Percentiles rank a stretch among this genome's conserved stretches.
Evolutionary conservation across 2,329 filamentous ascomycete genomes (phyloP).

Genomic region (Cordyceps militaris): DNA sequence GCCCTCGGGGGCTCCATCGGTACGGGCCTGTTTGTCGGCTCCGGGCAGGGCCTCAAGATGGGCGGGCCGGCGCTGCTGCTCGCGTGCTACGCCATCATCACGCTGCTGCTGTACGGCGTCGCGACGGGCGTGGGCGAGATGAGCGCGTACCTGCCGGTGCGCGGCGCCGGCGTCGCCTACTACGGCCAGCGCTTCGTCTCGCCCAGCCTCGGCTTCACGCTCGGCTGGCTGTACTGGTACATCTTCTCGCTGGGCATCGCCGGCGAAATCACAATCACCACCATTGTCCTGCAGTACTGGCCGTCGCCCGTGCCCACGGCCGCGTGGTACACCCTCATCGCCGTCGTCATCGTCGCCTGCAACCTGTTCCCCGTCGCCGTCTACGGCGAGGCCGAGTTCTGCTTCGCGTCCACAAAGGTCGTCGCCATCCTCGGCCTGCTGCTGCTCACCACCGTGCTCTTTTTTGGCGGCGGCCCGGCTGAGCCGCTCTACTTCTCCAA

Average conservation of each 20-base stretch:
- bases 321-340: constrained; percentile 18
- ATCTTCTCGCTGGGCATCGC: constrained; percentile 14
- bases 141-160: constrained; percentile 21
- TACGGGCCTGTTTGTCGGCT: constrained; percentile 39
- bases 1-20: constrained; percentile 13
- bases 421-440: constrained; percentile 42
- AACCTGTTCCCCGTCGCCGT: constrained; percentile 30
- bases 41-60: constrained; percentile 42
- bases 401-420: constrained; percentile 40
- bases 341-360: constrained; percentile 16
- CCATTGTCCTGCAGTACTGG: constrained; percentile 20
- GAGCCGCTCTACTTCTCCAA: constrained; percentile 38
- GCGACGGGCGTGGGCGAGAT: constrained; percentile 36
- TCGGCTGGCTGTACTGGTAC: constrained; percentile 40
- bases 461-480: constrained; percentile 39
- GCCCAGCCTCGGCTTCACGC: constrained; percentile 28
- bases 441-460: constrained; percentile 38
- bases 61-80: constrained; percentile 34
- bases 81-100: constrained; percentile 41
- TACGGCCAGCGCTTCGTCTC: constrained; percentile 23
- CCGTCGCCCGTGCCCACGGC: constrained; percentile 14
- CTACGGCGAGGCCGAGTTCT: constrained; percentile 45
- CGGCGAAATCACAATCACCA: constrained; percentile 16
- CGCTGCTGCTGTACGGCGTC: constrained; percentile 48
- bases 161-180: constrained; percentile 19